Evolutionary conservation across 192 early-diverging fungal species (phyloP).

Genomic region (Pilaira anomala): DNA sequence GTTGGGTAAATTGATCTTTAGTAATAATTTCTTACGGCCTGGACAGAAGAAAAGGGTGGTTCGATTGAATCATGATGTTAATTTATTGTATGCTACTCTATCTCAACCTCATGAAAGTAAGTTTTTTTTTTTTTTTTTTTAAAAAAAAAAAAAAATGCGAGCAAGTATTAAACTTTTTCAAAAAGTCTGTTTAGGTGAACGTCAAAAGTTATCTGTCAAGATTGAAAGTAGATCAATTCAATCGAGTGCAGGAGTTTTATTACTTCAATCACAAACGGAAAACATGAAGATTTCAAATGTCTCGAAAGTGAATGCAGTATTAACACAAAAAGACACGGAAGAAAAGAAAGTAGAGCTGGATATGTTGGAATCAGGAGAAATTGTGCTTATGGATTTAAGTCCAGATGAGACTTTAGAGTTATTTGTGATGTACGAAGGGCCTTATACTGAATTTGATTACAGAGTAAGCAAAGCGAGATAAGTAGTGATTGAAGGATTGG

Average conservation of each 20-base stretch:
- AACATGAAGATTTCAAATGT: conserved; percentile 28
- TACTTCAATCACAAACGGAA: conserved; percentile 36
- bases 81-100: conserved; percentile 35
- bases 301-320: conserved; percentile 9
- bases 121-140: not conserved
- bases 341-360: conserved; percentile 25
- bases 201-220: conserved; percentile 37
- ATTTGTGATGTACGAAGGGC: conserved; percentile 42
- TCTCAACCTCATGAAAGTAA: conserved; percentile 37
- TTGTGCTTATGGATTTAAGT: conserved; percentile 36
- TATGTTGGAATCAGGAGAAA: conserved; percentile 37
- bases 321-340: conserved; percentile 23
- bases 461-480: conserved; percentile 24
- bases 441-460: conserved; percentile 38
- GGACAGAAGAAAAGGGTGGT: conserved; percentile 50
- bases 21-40: conserved; percentile 50
- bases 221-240: conserved; percentile 20
- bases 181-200: conserved; percentile 42
- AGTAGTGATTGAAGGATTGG: not conserved
- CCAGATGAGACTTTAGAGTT: conserved; percentile 42
- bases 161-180: not conserved
- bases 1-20: conserved; percentile 58
- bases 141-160: not conserved
- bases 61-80: conserved; percentile 43
- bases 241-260: conserved; percentile 27